Conservation (phyloP, 129 eudicot species). For the Arctium lappa region DNA sequence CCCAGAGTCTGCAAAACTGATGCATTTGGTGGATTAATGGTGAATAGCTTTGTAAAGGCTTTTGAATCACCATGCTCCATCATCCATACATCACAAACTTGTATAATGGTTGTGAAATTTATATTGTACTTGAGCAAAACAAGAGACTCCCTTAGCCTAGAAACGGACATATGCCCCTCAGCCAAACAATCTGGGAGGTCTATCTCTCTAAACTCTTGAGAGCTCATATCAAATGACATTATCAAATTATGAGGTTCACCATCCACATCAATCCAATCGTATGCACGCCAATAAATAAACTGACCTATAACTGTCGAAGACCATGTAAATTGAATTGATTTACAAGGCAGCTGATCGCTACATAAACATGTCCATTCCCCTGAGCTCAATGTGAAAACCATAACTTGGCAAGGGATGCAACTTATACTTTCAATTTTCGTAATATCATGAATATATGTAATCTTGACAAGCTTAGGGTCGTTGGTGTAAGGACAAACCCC, state of each 20-base stretch:
- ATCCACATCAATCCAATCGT: background rate
- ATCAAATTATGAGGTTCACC: conserved; percentile 11
- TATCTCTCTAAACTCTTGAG: conserved; percentile 32
- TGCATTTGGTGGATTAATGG: background rate
- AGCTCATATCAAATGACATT: conserved; percentile 32
- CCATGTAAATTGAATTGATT: conserved; percentile 10
- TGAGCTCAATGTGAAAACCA: conserved; percentile 21
- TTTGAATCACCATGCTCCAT: conserved; percentile 40
- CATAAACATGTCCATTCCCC: conserved; percentile 28
- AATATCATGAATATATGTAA: conserved; percentile 10
- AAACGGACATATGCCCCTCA: background rate
- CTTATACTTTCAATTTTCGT: background rate
- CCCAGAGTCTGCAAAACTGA: background rate
- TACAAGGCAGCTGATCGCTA: background rate
- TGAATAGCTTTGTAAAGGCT: conserved; percentile 16
- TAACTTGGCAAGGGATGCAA: background rate
- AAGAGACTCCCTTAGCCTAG: conserved; percentile 19
- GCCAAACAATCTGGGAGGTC: conserved; percentile 28
- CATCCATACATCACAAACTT: conserved; percentile 33
- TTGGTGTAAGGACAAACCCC: conserved; percentile 29
- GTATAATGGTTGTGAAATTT: background rate
- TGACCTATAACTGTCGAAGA: conserved; percentile 25
- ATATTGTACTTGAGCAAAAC: background rate
- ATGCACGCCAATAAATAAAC: conserved; percentile 25
- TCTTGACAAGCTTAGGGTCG: conserved; percentile 29